Evolutionary conservation across 2,329 filamentous ascomycete species (phyloP).

Genomic region (Fonsecaea nubica): DNA sequence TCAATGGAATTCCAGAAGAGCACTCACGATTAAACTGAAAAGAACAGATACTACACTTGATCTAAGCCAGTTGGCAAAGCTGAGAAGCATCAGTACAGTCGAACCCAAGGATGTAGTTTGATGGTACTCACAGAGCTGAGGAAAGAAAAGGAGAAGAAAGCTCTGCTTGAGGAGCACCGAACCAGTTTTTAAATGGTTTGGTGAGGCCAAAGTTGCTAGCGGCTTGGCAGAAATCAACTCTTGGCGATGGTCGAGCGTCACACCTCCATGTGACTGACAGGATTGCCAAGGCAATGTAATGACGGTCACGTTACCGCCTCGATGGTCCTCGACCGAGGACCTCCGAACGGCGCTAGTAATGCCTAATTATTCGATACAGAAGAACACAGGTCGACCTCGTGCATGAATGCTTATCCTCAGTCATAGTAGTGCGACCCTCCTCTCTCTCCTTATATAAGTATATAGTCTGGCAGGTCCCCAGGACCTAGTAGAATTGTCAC

Average conservation of each 20-base stretch:
- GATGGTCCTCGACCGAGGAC: too few relatives aligned
- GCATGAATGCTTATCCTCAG: too few relatives aligned
- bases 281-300: too few relatives aligned
- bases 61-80: conserved; percentile 62
- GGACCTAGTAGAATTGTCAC: too few relatives aligned
- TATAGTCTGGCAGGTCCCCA: too few relatives aligned
- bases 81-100: neutral
- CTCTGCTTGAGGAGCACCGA: neutral
- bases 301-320: too few relatives aligned
- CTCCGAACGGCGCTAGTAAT: too few relatives aligned
- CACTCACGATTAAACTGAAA: conserved; percentile 84
- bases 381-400: too few relatives aligned
- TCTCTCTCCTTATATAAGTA: too few relatives aligned
- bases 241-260: neutral
- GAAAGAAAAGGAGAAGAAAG: neutral
- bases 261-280: too few relatives aligned
- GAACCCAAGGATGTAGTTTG: neutral
- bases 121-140: conserved; percentile 3
- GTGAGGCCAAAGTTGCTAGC: neutral
- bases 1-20: neutral
- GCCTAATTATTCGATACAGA: too few relatives aligned
- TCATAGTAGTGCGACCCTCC: too few relatives aligned
- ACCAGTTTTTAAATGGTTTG: neutral
- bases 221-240: neutral
- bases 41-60: conserved; percentile 97